A percentile compares a stretch with the other conserved stretches of the same genome.
Evolutionary conservation across 305 asterid genomes (phyloP).

Genomic region (Fraxinus velutina): DNA sequence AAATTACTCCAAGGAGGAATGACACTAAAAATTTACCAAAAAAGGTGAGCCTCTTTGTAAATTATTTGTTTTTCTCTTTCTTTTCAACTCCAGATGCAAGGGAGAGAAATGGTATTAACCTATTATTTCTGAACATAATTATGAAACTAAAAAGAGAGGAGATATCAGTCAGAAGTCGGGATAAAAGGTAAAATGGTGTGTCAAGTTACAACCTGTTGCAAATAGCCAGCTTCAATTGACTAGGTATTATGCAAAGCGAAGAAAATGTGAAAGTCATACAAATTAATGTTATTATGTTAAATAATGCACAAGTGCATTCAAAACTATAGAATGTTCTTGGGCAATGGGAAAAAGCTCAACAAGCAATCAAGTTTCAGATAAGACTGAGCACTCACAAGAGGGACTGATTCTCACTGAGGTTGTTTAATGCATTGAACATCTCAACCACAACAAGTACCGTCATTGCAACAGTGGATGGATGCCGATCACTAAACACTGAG

Average conservation of each 20-base stretch:
- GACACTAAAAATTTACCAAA: slow-evolving; percentile 42
- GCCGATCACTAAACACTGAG: slow-evolving; percentile 75
- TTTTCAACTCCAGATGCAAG: not conserved
- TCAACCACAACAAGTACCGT: slow-evolving; percentile 96
- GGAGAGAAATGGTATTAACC: not conserved
- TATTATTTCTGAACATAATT: not conserved
- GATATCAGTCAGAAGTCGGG: not conserved
- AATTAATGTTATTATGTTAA: not conserved
- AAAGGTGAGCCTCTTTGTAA: not conserved
- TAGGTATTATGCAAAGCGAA: not conserved
- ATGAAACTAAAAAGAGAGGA: not conserved
- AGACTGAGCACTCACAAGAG: slow-evolving; percentile 60
- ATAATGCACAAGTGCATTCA: not conserved
- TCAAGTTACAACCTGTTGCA: not conserved
- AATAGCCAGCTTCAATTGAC: not conserved
- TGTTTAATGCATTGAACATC: slow-evolving; percentile 98
- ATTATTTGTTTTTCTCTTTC: not conserved
- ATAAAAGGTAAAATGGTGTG: not conserved
- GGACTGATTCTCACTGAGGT: slow-evolving; percentile 97
- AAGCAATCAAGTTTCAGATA: not conserved
- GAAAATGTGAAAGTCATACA: not conserved
- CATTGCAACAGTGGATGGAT: slow-evolving; percentile 96
- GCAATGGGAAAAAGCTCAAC: slow-evolving; percentile 5
- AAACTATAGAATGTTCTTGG: not conserved
- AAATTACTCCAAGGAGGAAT: slow-evolving; percentile 97